phyloP scores from a whole-genome alignment of 2,329 filamentous ascomycete genomes.

The Aspergillus melleus region DNA sequence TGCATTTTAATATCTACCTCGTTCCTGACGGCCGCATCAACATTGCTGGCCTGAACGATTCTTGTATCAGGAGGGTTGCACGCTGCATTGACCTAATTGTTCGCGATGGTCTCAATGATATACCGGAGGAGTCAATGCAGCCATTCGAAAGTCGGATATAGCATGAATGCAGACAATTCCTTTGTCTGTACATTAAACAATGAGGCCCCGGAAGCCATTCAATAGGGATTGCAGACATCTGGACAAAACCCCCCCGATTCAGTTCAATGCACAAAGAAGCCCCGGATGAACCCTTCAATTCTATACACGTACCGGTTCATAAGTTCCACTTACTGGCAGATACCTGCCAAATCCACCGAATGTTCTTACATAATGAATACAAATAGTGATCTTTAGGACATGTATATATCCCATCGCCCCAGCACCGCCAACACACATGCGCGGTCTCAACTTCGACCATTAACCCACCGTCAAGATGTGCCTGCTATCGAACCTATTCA shows the following conservation, averaged over 20 bases:
- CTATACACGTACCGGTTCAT: background rate
- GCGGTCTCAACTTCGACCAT: background rate
- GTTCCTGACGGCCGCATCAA: background rate
- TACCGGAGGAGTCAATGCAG: background rate
- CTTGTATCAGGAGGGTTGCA: background rate
- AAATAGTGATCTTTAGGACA: no score
- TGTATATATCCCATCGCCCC: no score
- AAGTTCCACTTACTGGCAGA: background rate
- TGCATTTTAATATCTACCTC: background rate
- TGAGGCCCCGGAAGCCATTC: background rate
- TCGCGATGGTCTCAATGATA: background rate
- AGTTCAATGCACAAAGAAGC: background rate
- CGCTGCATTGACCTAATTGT: background rate
- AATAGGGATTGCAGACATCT: no score
- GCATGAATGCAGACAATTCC: no score
- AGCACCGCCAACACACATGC: no score
- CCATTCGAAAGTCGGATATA: background rate
- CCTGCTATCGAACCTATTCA: background rate
- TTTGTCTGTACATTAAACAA: background rate
- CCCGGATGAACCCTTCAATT: background rate
- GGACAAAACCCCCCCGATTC: background rate
- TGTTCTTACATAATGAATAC: no score
- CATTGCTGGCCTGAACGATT: background rate
- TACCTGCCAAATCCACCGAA: no score
- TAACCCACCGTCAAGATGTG: background rate